These are phyloP conservation scores for Casuarina glauca DNA, from an alignment of 306 rosid genomes.

Conservation along the genomic window DNA sequence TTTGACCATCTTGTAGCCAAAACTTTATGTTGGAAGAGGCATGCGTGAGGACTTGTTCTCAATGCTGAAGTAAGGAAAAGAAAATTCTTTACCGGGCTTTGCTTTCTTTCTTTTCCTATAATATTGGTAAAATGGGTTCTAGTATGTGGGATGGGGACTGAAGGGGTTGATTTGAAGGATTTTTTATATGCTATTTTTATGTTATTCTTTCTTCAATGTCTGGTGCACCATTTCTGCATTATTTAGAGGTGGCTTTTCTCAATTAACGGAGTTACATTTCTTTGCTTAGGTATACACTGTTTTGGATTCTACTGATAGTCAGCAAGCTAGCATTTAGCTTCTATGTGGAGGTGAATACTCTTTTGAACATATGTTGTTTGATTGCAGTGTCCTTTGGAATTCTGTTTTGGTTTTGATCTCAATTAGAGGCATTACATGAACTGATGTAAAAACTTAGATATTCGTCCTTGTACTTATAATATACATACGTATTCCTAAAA, in stretches of 20 bases:
- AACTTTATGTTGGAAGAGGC: slow-evolving; percentile 86
- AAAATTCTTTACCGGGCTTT: neutral
- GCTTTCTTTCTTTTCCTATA: neutral
- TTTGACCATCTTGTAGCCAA: slow-evolving; percentile 71
- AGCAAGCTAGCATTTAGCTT: slow-evolving; percentile 97
- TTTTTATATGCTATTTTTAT: neutral
- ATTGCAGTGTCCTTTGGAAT: neutral
- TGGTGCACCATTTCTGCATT: slow-evolving; percentile 8
- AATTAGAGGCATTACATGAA: neutral
- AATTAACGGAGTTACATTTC: slow-evolving; percentile 21
- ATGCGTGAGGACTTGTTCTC: slow-evolving; percentile 85
- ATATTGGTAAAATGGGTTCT: neutral
- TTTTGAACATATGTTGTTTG: neutral
- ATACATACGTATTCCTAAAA: no score
- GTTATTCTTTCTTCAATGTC: neutral
- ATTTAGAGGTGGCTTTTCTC: slow-evolving; percentile 16
- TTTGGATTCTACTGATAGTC: slow-evolving; percentile 88
- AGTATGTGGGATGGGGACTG: neutral
- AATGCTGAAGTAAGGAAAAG: slow-evolving; percentile 69
- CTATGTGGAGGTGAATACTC: slow-evolving; percentile 79
- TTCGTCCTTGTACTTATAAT: neutral
- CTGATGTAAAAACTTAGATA: neutral
- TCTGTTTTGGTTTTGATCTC: neutral
- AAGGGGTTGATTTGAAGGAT: neutral
- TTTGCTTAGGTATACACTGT: slow-evolving; percentile 79